Conservation (phyloP, 2,329 filamentous ascomycete species). For the Pseudogymnoascus sp. region DNA sequence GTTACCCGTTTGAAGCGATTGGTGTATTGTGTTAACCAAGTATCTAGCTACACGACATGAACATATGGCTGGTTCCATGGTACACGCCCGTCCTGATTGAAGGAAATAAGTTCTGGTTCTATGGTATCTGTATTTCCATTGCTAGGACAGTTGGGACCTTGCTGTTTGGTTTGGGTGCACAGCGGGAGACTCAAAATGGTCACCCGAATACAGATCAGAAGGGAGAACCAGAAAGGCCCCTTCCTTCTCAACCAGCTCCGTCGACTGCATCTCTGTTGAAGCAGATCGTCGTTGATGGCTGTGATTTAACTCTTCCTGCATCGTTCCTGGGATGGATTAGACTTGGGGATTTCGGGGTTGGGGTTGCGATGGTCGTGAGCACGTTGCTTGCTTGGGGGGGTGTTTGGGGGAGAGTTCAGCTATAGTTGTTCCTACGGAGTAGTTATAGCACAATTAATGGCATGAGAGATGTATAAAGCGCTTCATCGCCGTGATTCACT, state of each 20-base stretch:
- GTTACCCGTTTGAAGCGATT: background rate
- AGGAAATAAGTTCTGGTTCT: slow-evolving; percentile 13
- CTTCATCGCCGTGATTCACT: background rate
- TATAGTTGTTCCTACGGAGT: background rate
- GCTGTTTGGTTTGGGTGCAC: background rate
- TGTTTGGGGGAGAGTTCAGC: background rate
- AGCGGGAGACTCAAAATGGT: background rate
- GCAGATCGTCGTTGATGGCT: slow-evolving; percentile 7
- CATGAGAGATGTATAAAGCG: too few species aligned
- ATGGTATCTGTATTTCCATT: slow-evolving; percentile 10
- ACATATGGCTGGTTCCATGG: slow-evolving; percentile 12
- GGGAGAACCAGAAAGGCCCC: background rate
- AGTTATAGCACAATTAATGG: background rate
- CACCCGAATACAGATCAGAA: background rate
- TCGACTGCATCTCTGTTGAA: background rate
- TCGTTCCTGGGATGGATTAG: slow-evolving; percentile 10
- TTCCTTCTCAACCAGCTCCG: background rate
- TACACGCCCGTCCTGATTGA: slow-evolving; percentile 10
- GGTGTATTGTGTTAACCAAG: background rate
- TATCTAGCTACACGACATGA: slow-evolving; percentile 11
- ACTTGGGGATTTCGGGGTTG: slow-evolving; percentile 5
- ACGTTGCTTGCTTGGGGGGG: background rate
- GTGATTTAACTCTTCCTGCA: slow-evolving; percentile 11
- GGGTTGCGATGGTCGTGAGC: slow-evolving; percentile 10
- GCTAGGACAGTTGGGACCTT: slow-evolving; percentile 6